phyloP scores from a whole-genome alignment of 1,139 yeast species.

The Yamadazyma songkhlaensis region DNA sequence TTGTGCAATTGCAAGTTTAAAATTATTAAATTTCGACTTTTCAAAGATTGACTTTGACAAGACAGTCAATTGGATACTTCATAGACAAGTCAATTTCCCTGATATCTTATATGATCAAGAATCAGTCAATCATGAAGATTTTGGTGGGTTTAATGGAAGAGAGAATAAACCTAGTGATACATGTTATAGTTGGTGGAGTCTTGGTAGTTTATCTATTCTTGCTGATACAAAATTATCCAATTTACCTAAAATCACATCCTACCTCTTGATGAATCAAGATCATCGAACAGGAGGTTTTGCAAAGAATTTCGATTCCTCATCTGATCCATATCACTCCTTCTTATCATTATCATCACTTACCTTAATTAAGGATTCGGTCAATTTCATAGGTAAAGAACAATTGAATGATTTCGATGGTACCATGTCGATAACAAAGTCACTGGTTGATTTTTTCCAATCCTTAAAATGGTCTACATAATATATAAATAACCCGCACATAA shows the following conservation, averaged over 20 bases:
- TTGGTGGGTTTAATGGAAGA: constrained; percentile 88
- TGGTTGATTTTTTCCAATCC: constrained; percentile 16
- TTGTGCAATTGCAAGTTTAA: constrained; percentile 73
- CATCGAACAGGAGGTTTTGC: constrained; percentile 74
- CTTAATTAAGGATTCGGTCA: constrained; percentile 27
- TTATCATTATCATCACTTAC: constrained; percentile 59
- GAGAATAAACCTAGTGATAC: constrained; percentile 84
- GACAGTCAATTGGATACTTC: constrained; percentile 58
- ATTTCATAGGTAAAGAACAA: constrained; percentile 13
- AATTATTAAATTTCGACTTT: constrained; percentile 29
- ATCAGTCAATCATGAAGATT: constrained; percentile 41
- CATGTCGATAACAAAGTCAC: constrained; percentile 24
- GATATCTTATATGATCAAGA: constrained; percentile 18
- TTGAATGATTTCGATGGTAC: constrained; percentile 23
- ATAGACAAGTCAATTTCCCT: constrained; percentile 55
- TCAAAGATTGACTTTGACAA: constrained; percentile 12
- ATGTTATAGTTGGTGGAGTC: constrained; percentile 90
- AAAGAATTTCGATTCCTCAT: constrained; percentile 57
- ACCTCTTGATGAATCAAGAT: constrained; percentile 66
- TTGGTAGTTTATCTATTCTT: constrained; percentile 55
- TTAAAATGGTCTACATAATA: constrained; percentile 9
- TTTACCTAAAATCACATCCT: constrained; percentile 33
- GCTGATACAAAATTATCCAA: constrained; percentile 34
- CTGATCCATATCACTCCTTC: constrained; percentile 72
- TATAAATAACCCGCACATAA: background rate